Base-by-base conservation (phyloP, 805 yeast genomes). In the Maudiozyma saulgeensis region DNA sequence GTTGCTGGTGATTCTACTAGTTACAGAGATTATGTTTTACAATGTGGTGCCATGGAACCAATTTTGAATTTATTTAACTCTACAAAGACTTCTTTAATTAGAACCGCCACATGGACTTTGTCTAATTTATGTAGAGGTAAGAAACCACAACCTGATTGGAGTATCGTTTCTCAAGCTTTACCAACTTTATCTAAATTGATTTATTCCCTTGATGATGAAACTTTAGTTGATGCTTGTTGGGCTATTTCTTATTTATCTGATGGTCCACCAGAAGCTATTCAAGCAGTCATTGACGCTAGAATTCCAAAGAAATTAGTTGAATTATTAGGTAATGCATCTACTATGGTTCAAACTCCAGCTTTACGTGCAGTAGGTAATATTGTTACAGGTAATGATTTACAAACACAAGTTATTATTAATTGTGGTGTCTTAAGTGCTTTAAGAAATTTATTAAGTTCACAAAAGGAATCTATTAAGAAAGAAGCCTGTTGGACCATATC, bases 401-500 rank as follows among this genome's bases (percentile, higher is more conserved):
- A 93, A 75, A 93, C 99, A 21, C 99, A 93, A 71, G 82, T 87
- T 50, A 91, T 91, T 45, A 87, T 93, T 61, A 91, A 93, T 68
- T 81, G 89, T 37, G 96, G 97, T 53, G 96, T 91, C 13, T 75
- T 93, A 61, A 81, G 85, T 35, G 96, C 96, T 19, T 75, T 93
- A 54, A 81, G 83, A 47, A 87, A 86, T 44, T 76, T 93, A 56
- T 76, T 93, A 60, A 74, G 79, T 54, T 85, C 95, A 32, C 80
- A 87, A 51, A 89, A 90, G 74, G 99, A 93, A 68, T 80, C 93
- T 16, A 84, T 93, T 58, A 82, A 93, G 65, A 93, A 93, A 68
- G 99, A 93, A 74, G 96, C 98, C 5, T 89, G 99, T 74, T 93
- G 99, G 99, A 91, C 99, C 38, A 83, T 93, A 55, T 90, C 97